Evolutionary conservation across 2,329 filamentous ascomycete genomes (phyloP).

Genomic region (Didymella lethalis): DNA sequence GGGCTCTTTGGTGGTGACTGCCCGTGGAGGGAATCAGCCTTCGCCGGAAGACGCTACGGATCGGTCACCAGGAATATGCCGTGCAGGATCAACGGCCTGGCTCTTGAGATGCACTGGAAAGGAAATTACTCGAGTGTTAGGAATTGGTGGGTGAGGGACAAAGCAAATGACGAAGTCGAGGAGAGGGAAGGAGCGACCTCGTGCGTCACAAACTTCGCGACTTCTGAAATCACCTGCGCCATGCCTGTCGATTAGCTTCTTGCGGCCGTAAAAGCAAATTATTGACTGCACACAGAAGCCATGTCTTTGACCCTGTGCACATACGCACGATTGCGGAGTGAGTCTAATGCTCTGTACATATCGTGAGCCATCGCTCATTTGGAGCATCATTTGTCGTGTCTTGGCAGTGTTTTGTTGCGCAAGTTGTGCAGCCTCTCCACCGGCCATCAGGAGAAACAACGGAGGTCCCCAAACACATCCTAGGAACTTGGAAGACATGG

Average conservation of each 20-base stretch:
- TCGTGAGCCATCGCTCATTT: not conserved
- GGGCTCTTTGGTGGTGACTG: slow-evolving; percentile 6
- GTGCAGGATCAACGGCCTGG: not conserved
- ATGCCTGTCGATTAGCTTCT: not conserved
- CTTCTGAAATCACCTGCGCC: not conserved
- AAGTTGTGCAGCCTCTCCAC: not conserved
- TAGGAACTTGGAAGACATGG: not conserved
- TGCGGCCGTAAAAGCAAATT: not conserved
- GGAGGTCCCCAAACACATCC: not conserved
- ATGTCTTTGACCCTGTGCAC: not conserved
- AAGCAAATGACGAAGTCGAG: slow-evolving; percentile 29
- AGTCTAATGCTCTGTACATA: not conserved
- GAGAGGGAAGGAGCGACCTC: slow-evolving; percentile 30
- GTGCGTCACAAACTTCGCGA: not conserved
- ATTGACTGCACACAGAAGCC: not conserved
- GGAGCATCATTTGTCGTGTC: not conserved
- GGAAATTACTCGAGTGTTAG: slow-evolving; percentile 1
- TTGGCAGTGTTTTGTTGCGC: not conserved
- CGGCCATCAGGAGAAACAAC: not conserved
- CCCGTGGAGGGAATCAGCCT: not conserved
- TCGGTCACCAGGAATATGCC: not conserved
- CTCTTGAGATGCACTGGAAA: not conserved
- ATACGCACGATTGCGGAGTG: too few relatives aligned
- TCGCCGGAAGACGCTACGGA: not conserved
- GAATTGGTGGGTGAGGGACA: slow-evolving; percentile 11